Base-by-base conservation (phyloP, 2,329 filamentous ascomycete species). In the Aspergillus novoparasiticus region DNA sequence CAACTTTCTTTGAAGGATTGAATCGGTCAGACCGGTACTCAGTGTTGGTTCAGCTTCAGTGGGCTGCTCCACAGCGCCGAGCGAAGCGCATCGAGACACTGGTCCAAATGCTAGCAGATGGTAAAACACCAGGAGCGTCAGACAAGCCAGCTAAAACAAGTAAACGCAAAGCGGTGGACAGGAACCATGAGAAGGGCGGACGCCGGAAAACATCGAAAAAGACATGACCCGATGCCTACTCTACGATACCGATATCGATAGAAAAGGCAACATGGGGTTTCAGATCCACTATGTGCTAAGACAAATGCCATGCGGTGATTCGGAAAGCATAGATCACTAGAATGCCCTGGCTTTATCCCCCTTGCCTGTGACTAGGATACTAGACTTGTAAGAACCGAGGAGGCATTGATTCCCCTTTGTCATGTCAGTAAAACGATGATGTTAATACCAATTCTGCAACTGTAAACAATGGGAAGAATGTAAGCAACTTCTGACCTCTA, bases 1-100 rank as follows among this genome's bases (percentile, higher is more conserved):
- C 76, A 14, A 6, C 19, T 4, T 64, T 64, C 21, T 71, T 71
- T 50, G 60, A 64, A 19, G 41, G 51, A 19, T 66, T 88, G 68
- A 80, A 74, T 23, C 83, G 78, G 68, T 75, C 78, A 5, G 79
- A 83, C 60, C 74, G 81, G 6, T 87, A 83, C 69, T 54, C 77
- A 0, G 80, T 85, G 16, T 66, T 86, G 4, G 78, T 76, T 68
- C 75, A 82, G 11, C 51, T 71, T 30, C 65, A 81, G 65, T 84
- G 79, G 8, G 77, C 79, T 4, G 72, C 75, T 32, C 72, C 72
- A 1, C 61, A 68, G 54, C 66, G 65, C 39, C 66, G 77, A 46
- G 65, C 54, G 23, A 74, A 43, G 80, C 79, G 77, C 61, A 82
- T 86, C 28, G 73, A 71, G 30, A 73, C 81, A 54, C 77, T 81